Evolutionary conservation across 2,329 filamentous ascomycete genomes (phyloP).

Genomic region (Xylariaceae sp.): DNA sequence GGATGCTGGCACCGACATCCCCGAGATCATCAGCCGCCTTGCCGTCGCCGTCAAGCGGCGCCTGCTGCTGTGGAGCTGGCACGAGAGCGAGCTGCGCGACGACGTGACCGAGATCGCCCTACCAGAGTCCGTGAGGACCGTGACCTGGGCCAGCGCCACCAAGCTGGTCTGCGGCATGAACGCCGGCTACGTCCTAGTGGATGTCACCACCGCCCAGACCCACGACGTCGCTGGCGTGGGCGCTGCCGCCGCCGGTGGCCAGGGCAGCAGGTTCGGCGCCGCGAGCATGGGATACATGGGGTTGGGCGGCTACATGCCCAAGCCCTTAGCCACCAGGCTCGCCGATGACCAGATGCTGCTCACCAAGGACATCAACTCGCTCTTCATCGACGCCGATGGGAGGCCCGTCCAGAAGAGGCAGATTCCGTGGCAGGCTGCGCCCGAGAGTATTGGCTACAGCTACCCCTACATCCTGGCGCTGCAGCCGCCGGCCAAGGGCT

Average conservation of each 20-base stretch:
- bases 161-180: conserved; percentile 87
- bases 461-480: conserved; percentile 92
- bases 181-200: conserved; percentile 81
- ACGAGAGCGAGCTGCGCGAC: conserved; percentile 77
- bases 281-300: conserved; percentile 96
- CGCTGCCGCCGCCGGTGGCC: conserved; percentile 52
- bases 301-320: conserved; percentile 83
- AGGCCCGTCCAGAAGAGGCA: conserved; percentile 77
- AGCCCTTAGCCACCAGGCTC: conserved; percentile 76
- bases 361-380: conserved; percentile 95
- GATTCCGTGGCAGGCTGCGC: conserved; percentile 84
- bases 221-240: conserved; percentile 75
- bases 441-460: conserved; percentile 88
- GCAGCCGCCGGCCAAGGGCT: conserved; percentile 74
- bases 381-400: conserved; percentile 81
- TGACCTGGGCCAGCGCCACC: conserved; percentile 86
- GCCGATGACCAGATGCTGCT: conserved; percentile 78
- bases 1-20: conserved; percentile 77
- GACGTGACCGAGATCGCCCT: conserved; percentile 72
- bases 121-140: conserved; percentile 73
- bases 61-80: conserved; percentile 89
- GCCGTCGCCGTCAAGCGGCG: conserved; percentile 91
- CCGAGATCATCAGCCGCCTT: conserved; percentile 83
- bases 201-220: conserved; percentile 66
- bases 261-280: conserved; percentile 71